Evolutionary conservation across 805 yeast species (phyloP).

Genomic region (Teunomyces kruisii): DNA sequence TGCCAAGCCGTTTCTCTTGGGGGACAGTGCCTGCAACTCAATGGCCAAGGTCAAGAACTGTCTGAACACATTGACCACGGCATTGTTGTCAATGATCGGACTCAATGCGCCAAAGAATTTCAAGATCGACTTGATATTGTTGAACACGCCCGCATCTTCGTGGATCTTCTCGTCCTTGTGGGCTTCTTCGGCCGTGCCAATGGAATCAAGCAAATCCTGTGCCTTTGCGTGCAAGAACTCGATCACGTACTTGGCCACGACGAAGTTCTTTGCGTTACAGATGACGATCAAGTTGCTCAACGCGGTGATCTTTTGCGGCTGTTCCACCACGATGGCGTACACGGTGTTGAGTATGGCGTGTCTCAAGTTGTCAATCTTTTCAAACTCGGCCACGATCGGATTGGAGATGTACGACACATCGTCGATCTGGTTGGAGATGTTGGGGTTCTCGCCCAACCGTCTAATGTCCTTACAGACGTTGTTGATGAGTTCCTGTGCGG

Average conservation of each 20-base stretch:
- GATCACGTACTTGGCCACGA: conserved; percentile 66
- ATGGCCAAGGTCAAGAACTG: conserved; percentile 57
- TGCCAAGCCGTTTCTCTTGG: conserved; percentile 54
- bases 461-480: conserved; percentile 47
- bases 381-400: conserved; percentile 66
- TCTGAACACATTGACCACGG: conserved; percentile 43
- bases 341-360: conserved; percentile 60
- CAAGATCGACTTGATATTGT: conserved; percentile 64
- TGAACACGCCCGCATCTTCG: conserved; percentile 59
- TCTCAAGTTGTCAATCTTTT: conserved; percentile 59
- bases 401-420: conserved; percentile 65
- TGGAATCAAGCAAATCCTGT: conserved; percentile 51
- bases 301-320: conserved; percentile 85
- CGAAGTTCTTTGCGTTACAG: conserved; percentile 61
- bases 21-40: conserved; percentile 47
- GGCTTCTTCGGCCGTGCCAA: conserved; percentile 12
- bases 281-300: conserved; percentile 65
- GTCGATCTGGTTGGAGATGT: conserved; percentile 39
- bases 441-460: conserved; percentile 43
- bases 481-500: conserved; percentile 38
- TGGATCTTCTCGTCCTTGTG: conserved; percentile 17
- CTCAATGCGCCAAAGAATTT: conserved; percentile 68
- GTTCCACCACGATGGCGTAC: conserved; percentile 73
- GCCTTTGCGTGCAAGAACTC: conserved; percentile 67
- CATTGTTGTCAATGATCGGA: conserved; percentile 55